phyloP scores from a whole-genome alignment of 2,329 filamentous ascomycete species.

The Helminthosporium solani region DNA sequence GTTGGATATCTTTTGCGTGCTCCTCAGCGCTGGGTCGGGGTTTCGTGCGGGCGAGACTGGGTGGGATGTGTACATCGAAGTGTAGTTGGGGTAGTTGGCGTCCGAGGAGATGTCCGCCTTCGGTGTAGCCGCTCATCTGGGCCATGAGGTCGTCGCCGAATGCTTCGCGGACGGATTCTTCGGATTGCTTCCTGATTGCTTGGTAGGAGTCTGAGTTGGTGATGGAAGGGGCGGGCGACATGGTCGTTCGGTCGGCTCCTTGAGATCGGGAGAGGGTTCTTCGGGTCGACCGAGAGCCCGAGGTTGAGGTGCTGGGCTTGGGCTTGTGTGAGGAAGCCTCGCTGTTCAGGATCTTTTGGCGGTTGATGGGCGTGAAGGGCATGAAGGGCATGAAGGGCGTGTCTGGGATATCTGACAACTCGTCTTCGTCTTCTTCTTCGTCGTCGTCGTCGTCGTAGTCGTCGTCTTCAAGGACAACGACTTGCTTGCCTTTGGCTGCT shows the following conservation, averaged over 20 bases:
- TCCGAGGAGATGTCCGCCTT: neutral
- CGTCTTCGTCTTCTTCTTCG: constrained; percentile 5
- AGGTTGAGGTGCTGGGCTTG: neutral
- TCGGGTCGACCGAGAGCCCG: too few relatives aligned
- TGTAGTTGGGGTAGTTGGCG: neutral
- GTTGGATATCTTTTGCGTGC: too few relatives aligned
- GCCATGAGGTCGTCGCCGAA: neutral
- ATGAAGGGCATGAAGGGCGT: constrained; percentile 7
- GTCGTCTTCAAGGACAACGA: too few relatives aligned
- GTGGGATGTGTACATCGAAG: neutral
- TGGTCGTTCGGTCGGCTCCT: neutral
- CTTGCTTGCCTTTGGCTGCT: constrained; percentile 1
- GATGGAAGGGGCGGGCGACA: neutral
- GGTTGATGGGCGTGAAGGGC: constrained; percentile 5
- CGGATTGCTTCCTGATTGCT: too few relatives aligned
- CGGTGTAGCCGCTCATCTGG: neutral
- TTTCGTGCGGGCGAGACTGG: neutral
- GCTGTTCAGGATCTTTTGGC: neutral
- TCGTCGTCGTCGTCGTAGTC: too few relatives aligned
- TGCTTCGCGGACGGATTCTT: neutral
- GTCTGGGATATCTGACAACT: constrained; percentile 5
- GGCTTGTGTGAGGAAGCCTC: neutral
- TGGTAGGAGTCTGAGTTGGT: neutral
- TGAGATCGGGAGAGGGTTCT: neutral
- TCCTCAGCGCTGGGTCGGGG: too few relatives aligned